Percentiles rank a stretch among this genome's conserved stretches.
Evolutionary conservation across 2,329 filamentous ascomycete genomes (phyloP).

Genomic region (Talaromyces sp.): DNA sequence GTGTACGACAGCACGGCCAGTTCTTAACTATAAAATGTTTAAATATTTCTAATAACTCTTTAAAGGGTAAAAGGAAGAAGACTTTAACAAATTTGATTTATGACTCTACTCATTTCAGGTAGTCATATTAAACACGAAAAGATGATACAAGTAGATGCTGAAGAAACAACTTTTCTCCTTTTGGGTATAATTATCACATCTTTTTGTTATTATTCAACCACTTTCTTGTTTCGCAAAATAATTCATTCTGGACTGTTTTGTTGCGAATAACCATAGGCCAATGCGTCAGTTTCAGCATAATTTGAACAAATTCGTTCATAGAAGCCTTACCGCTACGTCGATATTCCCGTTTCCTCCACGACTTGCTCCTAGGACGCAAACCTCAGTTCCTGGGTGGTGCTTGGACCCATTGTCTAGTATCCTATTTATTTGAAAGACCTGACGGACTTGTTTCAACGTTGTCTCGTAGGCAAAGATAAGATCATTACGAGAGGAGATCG

Average conservation of each 20-base stretch:
- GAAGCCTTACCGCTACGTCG: conserved; percentile 5
- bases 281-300: background rate
- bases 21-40: too few species aligned
- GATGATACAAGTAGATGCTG: background rate
- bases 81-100: too few species aligned
- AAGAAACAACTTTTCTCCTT: background rate
- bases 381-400: background rate
- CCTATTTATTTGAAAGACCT: background rate
- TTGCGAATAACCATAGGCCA: background rate
- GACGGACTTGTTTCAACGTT: background rate
- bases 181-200: background rate
- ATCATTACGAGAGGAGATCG: conserved; percentile 18
- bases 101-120: background rate
- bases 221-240: background rate
- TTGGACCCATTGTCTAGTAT: background rate
- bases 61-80: too few species aligned
- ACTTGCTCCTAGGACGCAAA: background rate
- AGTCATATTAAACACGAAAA: background rate
- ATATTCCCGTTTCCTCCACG: conserved; percentile 13
- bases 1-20: too few species aligned
- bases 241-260: background rate
- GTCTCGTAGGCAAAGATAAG: background rate
- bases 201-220: background rate
- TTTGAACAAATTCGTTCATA: background rate
- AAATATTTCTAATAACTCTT: too few species aligned